Base-by-base conservation (phyloP, 2,329 filamentous ascomycete genomes). In the Alternaria metachromatica region DNA sequence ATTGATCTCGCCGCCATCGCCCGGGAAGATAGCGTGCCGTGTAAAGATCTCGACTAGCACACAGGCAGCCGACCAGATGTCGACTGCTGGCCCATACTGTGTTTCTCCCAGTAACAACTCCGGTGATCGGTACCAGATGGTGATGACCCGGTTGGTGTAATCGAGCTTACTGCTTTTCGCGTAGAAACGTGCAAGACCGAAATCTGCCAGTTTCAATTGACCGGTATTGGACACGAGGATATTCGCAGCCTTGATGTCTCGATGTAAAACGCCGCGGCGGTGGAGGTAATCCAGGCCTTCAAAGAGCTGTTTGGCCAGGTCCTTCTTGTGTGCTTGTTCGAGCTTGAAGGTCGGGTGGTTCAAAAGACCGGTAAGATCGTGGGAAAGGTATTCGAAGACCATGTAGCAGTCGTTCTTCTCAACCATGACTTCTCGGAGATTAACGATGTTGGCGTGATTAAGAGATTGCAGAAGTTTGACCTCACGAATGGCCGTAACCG, bases 341-440 rank as follows among this genome's bases (percentile, higher is more conserved):
- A 99, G 87, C 63, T 90, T 90, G 81, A 97, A 99, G 0, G 91
- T 91, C 0, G 96, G 96, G 75, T 99, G 96, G 74, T 98, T 98
- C 64, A 99, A 88, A 30, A 99, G 85, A 13, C 96, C 96, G 3
- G 96, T 99, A 64, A 99, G 84, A 79, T 99, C 96, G 78, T 99
- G 96, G 2, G 96, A 95, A 30, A 98, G 86, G 77, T 99, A 99
- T 79, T 99, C 96, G 69, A 99, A 99, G 4, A 99, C 96, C 96
- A 99, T 99, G 81, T 97, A 99, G 80, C 96, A 99, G 80, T 98
- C 94, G 71, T 98, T 98, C 77, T 91, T 92, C 82, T 99, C 96
- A 3, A 99, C 96, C 96, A 99, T 99, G 69, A 96, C 93, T 81
- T 97, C 94, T 69, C 92, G 89, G 18, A 97, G 83, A 44, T 90